Evolutionary conservation across 2,329 filamentous ascomycete genomes (phyloP), one percentile per base, ranked within the genome.

Genomic region (Saccharata proteae): DNA sequence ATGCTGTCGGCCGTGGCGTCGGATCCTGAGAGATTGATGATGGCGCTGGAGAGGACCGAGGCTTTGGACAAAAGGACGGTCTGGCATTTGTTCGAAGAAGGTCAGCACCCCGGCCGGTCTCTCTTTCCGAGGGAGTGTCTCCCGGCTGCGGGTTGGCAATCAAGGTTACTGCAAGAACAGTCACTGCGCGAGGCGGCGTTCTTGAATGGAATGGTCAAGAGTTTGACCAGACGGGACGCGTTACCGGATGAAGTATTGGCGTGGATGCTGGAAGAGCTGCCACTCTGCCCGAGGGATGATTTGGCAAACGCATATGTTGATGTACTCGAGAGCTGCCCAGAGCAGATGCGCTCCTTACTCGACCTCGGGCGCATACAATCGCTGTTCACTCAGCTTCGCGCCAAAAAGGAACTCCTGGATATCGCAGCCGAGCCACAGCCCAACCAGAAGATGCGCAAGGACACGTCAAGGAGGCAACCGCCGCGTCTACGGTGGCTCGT

Each of bases 21-120:
- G n/a, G n/a, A n/a, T n/a, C n/a, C n/a, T n/a, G n/a, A n/a, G n/a
- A n/a, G n/a, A n/a, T n/a, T 8, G 38, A 78, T 67, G 38, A 93
- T 73, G 28, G 83, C 76, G 43, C 88, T 80, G 41, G 58, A 64
- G 38, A 62, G 74, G 42, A 79, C 73, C 2, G 73, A 77, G 45
- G 70, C 69, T 16, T 57, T 71, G 23, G 57, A 67, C 13, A 48
- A 56, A 11, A 60, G 67, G n/a, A 60, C 61, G 30, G 51, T 53
- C 4, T 80, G 71, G 58, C 61, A 65, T 30, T 77, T 78, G 46
- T 79, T 58, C 32, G 29, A 43, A 5, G 29, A 11, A 4, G 12
- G 20, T 15, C 12, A 19, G 16, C 17, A 11, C 13, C 19, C 16
- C 28, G 9, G 9, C n/a, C 28, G 17, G 31, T 33, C 29, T 6